A percentile compares a stretch with the other conserved stretches of the same genome.
Evolutionary conservation across 805 yeast genomes (phyloP).

Genomic region (Candida hungchunana): DNA sequence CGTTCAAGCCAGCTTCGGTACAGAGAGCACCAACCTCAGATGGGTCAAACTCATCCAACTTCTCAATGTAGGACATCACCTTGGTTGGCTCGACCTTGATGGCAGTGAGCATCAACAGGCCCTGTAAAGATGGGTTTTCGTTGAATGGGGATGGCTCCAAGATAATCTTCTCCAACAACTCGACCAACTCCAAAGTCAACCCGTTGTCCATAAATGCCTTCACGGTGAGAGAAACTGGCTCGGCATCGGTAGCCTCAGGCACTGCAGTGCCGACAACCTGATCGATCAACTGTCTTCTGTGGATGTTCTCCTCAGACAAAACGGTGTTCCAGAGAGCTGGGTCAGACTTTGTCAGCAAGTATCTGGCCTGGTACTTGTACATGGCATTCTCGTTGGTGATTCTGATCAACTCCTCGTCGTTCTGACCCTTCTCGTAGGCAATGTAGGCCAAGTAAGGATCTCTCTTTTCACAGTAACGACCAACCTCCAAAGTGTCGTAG

Average conservation of each 20-base stretch:
- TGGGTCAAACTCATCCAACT: constrained; percentile 86
- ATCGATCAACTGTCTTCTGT: constrained; percentile 88
- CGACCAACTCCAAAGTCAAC: constrained; percentile 88
- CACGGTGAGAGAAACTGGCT: constrained; percentile 88
- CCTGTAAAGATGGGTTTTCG: constrained; percentile 93
- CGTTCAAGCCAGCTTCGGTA: constrained; percentile 80
- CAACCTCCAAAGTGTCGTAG: constrained; percentile 93
- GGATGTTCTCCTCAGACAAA: constrained; percentile 66
- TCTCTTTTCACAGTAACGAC: constrained; percentile 97
- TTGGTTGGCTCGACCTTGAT: constrained; percentile 90
- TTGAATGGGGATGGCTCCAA: constrained; percentile 96
- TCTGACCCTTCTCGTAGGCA: constrained; percentile 92
- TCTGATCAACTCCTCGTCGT: constrained; percentile 82
- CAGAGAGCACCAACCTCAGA: constrained; percentile 91
- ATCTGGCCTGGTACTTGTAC: constrained; percentile 99
- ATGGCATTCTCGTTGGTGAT: constrained; percentile 96
- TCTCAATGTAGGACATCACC: constrained; percentile 79
- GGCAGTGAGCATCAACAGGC: constrained; percentile 87
- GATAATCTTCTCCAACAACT: constrained; percentile 90
- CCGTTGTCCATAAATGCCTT: constrained; percentile 96
- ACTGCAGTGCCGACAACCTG: constrained; percentile 95
- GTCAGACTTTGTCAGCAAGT: constrained; percentile 85
- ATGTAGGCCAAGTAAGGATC: constrained; percentile 98
- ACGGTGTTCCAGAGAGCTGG: constrained; percentile 77
- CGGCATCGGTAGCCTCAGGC: constrained; percentile 89